Percentiles rank a stretch among this genome's conserved stretches.
Conservation (phyloP, 1,139 yeast species). For the Blastobotrys indianensis region DNA sequence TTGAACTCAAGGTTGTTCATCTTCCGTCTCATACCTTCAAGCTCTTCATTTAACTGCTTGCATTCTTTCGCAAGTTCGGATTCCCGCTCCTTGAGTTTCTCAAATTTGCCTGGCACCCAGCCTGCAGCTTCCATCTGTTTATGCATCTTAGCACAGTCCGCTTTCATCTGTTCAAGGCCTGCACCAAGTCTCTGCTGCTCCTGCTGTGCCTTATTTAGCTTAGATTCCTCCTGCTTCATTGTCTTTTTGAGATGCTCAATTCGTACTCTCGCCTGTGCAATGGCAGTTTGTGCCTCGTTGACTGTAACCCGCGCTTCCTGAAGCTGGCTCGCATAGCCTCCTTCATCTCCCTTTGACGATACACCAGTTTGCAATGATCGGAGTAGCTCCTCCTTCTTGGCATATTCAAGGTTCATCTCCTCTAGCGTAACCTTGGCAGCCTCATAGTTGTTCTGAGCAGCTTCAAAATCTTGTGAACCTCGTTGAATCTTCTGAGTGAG, state of each 20-base stretch:
- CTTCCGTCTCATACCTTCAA: slow-evolving; percentile 54
- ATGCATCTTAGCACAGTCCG: slow-evolving; percentile 40
- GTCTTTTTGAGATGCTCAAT: slow-evolving; percentile 54
- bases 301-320: slow-evolving; percentile 56
- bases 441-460: slow-evolving; percentile 40
- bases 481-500: slow-evolving; percentile 17
- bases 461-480: slow-evolving; percentile 26
- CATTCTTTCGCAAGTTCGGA: slow-evolving; percentile 31
- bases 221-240: slow-evolving; percentile 46
- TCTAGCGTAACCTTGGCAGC: slow-evolving; percentile 41
- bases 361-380: slow-evolving; percentile 87
- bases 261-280: slow-evolving; percentile 58
- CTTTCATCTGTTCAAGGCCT: slow-evolving; percentile 43
- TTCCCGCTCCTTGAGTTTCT: slow-evolving; percentile 42
- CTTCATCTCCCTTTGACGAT: slow-evolving; percentile 67
- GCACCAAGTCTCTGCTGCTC: slow-evolving; percentile 44
- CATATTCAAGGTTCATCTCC: slow-evolving; percentile 44
- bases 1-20: slow-evolving; percentile 73
- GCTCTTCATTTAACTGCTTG: slow-evolving; percentile 43
- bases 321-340: slow-evolving; percentile 75
- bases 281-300: slow-evolving; percentile 49
- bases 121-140: slow-evolving; percentile 50
- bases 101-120: slow-evolving; percentile 47
- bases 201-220: slow-evolving; percentile 47
- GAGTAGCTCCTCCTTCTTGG: slow-evolving; percentile 68